phyloP scores from a whole-genome alignment of 139 green algal species.

The Yamagishiella unicocca region DNA sequence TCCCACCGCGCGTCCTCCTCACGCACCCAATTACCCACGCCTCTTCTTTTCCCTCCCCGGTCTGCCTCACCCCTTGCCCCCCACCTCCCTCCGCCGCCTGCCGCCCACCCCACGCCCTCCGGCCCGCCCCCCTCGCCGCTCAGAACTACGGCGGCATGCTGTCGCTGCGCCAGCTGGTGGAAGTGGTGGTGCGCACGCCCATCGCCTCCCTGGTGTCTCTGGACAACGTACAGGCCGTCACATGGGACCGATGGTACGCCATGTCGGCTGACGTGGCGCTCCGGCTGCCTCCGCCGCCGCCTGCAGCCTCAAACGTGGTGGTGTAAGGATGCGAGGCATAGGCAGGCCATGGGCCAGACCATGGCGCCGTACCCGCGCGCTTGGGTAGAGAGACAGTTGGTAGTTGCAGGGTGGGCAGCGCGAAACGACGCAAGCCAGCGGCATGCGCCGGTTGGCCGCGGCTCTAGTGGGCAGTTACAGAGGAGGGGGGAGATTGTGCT shows the following conservation, averaged over 20 bases:
- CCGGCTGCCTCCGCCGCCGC: not conserved
- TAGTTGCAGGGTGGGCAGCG: too few relatives aligned
- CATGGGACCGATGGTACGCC: slow-evolving; percentile 35
- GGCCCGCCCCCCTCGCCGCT: not conserved
- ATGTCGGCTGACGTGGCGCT: slow-evolving; percentile 32
- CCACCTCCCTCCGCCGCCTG: not conserved
- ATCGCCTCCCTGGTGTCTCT: not conserved
- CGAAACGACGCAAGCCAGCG: too few relatives aligned
- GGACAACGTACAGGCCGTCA: not conserved
- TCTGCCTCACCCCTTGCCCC: not conserved
- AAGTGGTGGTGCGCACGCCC: slow-evolving; percentile 26
- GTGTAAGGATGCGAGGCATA: too few relatives aligned
- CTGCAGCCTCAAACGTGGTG: not conserved
- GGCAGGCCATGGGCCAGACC: too few relatives aligned
- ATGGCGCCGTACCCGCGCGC: too few relatives aligned
- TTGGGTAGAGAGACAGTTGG: too few relatives aligned
- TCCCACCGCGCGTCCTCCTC: not conserved
- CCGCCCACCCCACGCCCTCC: too few relatives aligned
- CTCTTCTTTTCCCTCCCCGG: not conserved
- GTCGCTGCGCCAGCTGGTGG: slow-evolving; percentile 25
- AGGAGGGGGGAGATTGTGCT: too few relatives aligned
- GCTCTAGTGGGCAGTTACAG: too few relatives aligned
- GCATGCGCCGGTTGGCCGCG: too few relatives aligned
- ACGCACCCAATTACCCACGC: not conserved
- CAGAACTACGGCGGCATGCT: slow-evolving; percentile 39